phyloP scores from a whole-genome alignment of 2,329 filamentous ascomycete genomes.

The Scedosporium minutisporum region DNA sequence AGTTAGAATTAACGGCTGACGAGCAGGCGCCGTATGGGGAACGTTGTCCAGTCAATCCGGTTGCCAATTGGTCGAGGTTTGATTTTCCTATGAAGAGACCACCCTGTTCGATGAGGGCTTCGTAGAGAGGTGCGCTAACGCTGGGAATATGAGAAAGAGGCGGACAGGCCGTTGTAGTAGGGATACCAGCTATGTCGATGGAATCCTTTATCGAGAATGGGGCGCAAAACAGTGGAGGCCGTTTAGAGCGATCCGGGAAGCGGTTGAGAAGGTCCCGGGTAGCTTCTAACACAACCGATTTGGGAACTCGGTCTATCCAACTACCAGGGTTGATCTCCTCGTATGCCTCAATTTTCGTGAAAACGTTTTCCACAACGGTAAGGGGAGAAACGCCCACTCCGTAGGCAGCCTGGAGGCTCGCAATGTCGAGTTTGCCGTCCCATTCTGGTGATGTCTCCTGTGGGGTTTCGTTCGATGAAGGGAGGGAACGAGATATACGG shows the following conservation, averaged over 20 bases:
- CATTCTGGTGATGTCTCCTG: slow-evolving; percentile 20
- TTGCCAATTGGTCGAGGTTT: slow-evolving; percentile 50
- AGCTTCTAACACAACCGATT: slow-evolving; percentile 27
- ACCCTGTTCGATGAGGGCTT: slow-evolving; percentile 37
- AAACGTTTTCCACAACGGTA: slow-evolving; percentile 32
- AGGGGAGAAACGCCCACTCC: slow-evolving; percentile 28
- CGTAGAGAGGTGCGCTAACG: slow-evolving; percentile 34
- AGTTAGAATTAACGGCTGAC: slow-evolving; percentile 24
- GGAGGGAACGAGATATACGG: background rate
- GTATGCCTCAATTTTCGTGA: slow-evolving; percentile 38
- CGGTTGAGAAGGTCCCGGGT: slow-evolving; percentile 28
- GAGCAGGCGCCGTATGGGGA: slow-evolving; percentile 45
- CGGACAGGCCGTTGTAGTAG: slow-evolving; percentile 42
- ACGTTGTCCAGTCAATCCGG: slow-evolving; percentile 48
- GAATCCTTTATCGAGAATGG: slow-evolving; percentile 49
- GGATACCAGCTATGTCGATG: slow-evolving; percentile 39
- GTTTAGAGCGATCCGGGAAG: slow-evolving; percentile 22
- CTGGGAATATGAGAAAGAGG: slow-evolving; percentile 36
- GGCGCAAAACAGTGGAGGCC: slow-evolving; percentile 43
- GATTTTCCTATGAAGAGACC: slow-evolving; percentile 48
- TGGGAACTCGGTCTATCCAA: slow-evolving; percentile 36
- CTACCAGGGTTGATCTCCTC: slow-evolving; percentile 34
- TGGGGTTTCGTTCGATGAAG: slow-evolving; percentile 10
- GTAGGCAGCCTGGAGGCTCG: slow-evolving; percentile 32
- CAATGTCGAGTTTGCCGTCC: slow-evolving; percentile 31